Evolutionary conservation across 2,329 filamentous ascomycete genomes (phyloP), one percentile per base, ranked within the genome.

Genomic region (Pyrenophora teres): DNA sequence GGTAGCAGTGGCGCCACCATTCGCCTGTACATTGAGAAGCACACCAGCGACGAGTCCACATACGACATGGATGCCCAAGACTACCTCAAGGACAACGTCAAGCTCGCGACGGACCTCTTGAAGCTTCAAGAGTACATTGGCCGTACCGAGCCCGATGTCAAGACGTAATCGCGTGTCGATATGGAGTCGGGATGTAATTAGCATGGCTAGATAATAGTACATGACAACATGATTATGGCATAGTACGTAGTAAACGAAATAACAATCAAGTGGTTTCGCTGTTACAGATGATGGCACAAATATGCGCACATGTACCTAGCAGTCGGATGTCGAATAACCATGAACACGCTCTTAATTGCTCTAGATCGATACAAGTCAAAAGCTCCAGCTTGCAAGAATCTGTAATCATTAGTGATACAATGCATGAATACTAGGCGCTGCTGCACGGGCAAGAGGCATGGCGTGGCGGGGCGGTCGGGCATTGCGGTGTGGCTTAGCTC

Each of bases 1-100:
- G 94, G 94, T 61, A 95, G 90, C 66, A 95, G 90, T 42, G 94
- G 94, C 50, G 94, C 94, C 40, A 99, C 94, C 27, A 97, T 99
- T 73, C 89, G 94, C 58, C 82, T 99, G 63, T 99, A 99, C 77
- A 87, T 99, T 63, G 94, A 99, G 84, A 93, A 94, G 81, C 90
- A 97, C 80, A 92, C 90, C 76, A 84, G 80, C 59, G 91, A 97
- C 70, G 80, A 86, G 56, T 86, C 83, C 56, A 92, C 86, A 54
- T 95, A 94, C 71, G 84, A 81, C 52, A 75, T 88, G 69, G 90
- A 95, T 74, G 92, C 92, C 12, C 94, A 99, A 78, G 92, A 93
- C 52, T 99, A 96, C 81, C 83, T 99, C 67, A 88, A 90, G 81
- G 89, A 90, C 51, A 91, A 95, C 72, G 90, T 99, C 69, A 83